Percentiles rank a stretch among this genome's conserved stretches.
Conservation (phyloP, 2,329 filamentous ascomycete species). For the Sclerotinia subarctica region DNA sequence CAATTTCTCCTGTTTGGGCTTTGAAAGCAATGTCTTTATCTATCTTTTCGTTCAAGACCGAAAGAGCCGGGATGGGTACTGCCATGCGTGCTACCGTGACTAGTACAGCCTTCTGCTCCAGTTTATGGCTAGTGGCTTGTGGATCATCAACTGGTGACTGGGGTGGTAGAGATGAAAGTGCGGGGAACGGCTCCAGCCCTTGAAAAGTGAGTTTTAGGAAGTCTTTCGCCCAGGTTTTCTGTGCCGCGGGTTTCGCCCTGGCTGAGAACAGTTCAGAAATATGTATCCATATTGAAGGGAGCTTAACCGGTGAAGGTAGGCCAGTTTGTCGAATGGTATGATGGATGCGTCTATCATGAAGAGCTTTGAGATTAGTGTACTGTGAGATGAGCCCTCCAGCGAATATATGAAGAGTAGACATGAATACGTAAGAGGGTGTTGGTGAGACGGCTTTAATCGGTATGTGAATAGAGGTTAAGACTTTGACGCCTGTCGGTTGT, state of each 20-base stretch:
- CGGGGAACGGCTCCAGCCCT: conserved; percentile 33
- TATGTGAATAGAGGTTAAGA: conserved; percentile 31
- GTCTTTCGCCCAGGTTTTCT: conserved; percentile 55
- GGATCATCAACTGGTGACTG: not conserved
- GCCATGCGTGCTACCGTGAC: conserved; percentile 37
- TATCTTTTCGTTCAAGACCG: conserved; percentile 34
- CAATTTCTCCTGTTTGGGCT: conserved; percentile 32
- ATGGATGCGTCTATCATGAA: conserved; percentile 33
- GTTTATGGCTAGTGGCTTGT: not conserved
- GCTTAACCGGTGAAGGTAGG: conserved; percentile 27
- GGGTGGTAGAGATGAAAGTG: conserved; percentile 2
- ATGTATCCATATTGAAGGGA: conserved; percentile 35
- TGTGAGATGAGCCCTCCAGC: conserved; percentile 41
- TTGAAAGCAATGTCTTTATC: conserved; percentile 39
- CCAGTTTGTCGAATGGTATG: conserved; percentile 36
- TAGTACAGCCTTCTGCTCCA: conserved; percentile 32
- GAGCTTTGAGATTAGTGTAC: conserved; percentile 39
- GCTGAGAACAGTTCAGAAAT: conserved; percentile 34
- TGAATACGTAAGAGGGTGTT: conserved; percentile 37
- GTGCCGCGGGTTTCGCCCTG: conserved; percentile 26
- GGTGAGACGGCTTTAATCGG: conserved; percentile 34
- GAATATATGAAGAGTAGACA: conserved; percentile 40
- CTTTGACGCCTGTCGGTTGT: conserved; percentile 25
- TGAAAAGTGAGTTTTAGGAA: conserved; percentile 56
- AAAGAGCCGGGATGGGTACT: conserved; percentile 30